A percentile compares a stretch with the other conserved stretches of the same genome.
Conservation (phyloP, 805 yeast species). For the Candida andamanensis region DNA sequence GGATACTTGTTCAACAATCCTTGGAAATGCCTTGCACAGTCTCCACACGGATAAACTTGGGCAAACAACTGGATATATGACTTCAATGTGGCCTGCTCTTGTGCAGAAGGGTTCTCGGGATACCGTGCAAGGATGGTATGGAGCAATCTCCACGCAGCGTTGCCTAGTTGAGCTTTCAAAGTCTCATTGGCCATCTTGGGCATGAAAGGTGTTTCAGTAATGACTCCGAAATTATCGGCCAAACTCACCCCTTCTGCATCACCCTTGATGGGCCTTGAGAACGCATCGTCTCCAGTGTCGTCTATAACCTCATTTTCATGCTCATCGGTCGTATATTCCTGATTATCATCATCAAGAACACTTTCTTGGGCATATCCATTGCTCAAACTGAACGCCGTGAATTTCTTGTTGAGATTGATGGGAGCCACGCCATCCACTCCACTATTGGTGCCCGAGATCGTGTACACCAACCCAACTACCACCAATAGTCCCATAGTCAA, state of each 20-base stretch:
- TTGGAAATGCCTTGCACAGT: slow-evolving; percentile 90
- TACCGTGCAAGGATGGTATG: slow-evolving; percentile 91
- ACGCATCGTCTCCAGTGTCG: slow-evolving; percentile 1
- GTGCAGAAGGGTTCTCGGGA: slow-evolving; percentile 71
- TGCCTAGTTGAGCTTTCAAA: slow-evolving; percentile 76
- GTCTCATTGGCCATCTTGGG: slow-evolving; percentile 90
- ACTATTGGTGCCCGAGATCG: slow-evolving; percentile 18
- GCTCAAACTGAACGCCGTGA: neutral
- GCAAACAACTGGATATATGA: slow-evolving; percentile 72
- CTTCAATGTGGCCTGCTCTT: slow-evolving; percentile 58
- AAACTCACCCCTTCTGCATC: slow-evolving; percentile 1
- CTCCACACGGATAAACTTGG: slow-evolving; percentile 95
- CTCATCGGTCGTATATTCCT: slow-evolving; percentile 1
- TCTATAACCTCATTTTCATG: slow-evolving; percentile 2
- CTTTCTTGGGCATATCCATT: slow-evolving; percentile 6
- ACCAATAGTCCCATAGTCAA: slow-evolving; percentile 19
- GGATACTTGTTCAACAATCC: slow-evolving; percentile 66
- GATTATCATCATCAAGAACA: slow-evolving; percentile 5
- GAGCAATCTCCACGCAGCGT: slow-evolving; percentile 84
- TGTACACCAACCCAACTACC: slow-evolving; percentile 24
- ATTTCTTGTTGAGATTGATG: slow-evolving; percentile 12
- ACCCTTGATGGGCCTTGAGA: neutral
- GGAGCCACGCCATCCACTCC: slow-evolving; percentile 19
- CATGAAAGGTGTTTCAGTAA: slow-evolving; percentile 63
- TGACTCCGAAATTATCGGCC: slow-evolving; percentile 8